Conservation (phyloP, 2,329 filamentous ascomycete species). For the Fusarium buxicola region DNA sequence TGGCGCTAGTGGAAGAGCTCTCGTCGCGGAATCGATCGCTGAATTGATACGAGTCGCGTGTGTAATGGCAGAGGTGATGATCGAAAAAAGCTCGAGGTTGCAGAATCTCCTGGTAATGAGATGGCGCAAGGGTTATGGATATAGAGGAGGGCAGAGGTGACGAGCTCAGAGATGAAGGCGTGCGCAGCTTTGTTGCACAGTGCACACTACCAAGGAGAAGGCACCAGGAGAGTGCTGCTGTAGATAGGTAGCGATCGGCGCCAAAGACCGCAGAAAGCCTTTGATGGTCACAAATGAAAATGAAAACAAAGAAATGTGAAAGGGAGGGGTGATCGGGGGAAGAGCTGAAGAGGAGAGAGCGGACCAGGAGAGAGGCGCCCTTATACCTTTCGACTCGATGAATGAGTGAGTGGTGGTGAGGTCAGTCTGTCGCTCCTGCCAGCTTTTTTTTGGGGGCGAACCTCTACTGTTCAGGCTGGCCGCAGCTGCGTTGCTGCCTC, state of each 20-base stretch:
- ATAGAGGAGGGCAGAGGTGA: no score
- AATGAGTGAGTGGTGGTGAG: constrained; percentile 42
- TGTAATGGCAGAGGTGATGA: constrained; percentile 6
- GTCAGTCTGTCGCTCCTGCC: constrained; percentile 39
- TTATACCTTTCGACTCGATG: constrained; percentile 47
- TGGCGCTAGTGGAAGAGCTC: constrained; percentile 28
- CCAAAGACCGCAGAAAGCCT: constrained; percentile 21
- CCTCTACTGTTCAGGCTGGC: constrained; percentile 30
- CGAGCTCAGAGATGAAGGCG: constrained; percentile 21
- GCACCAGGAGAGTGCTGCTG: constrained; percentile 29
- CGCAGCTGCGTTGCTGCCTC: constrained; percentile 51
- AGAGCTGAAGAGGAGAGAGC: constrained; percentile 30
- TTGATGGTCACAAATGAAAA: constrained; percentile 19
- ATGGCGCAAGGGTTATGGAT: constrained; percentile 18
- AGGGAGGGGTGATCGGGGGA: constrained; percentile 26
- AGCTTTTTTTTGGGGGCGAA: constrained; percentile 49
- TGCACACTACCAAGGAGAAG: constrained; percentile 14
- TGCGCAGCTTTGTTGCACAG: constrained; percentile 25
- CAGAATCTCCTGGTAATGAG: neutral
- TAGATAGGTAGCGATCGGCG: no score
- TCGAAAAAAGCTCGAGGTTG: constrained; percentile 9
- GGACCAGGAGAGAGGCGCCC: constrained; percentile 44
- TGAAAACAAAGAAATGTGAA: constrained; percentile 23
- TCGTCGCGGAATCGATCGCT: constrained; percentile 34
- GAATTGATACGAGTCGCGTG: constrained; percentile 22